Conservation (phyloP, 2,329 filamentous ascomycete species). For the Allantophomopsis lycopodina region DNA sequence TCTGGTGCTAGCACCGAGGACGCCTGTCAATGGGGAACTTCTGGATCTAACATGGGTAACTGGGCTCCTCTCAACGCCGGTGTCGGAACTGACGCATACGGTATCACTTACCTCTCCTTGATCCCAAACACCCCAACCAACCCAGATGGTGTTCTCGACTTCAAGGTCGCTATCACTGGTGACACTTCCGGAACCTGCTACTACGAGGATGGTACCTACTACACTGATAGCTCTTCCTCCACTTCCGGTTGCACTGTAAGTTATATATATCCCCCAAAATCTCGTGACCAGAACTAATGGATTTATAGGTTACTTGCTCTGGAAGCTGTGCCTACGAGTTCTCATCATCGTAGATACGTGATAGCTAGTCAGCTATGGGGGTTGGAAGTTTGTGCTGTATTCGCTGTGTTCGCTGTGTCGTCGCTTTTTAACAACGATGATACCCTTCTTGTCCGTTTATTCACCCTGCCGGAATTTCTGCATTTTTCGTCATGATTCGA, state of each 20-base stretch:
- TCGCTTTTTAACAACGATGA: no score
- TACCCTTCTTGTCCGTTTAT: no score
- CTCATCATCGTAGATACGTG: no score
- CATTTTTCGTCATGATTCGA: no score
- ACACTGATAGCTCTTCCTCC: conserved; percentile 13
- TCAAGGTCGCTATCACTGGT: conserved; percentile 64
- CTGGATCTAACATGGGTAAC: conserved; percentile 54
- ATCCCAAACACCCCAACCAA: conserved; percentile 75
- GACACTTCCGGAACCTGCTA: conserved; percentile 20
- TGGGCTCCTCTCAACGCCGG: conserved; percentile 80
- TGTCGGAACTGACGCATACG: conserved; percentile 51
- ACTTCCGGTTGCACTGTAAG: conserved; percentile 20
- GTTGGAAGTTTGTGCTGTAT: no score
- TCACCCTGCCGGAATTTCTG: no score
- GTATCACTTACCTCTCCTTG: conserved; percentile 67
- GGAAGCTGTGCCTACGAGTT: no score
- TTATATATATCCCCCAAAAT: conserved; percentile 2
- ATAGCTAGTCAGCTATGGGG: no score
- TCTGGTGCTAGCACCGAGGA: conserved; percentile 50
- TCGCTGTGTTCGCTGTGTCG: no score
- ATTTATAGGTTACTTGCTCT: conserved; percentile 7
- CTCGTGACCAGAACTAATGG: conserved; percentile 5
- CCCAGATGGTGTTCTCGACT: conserved; percentile 49
- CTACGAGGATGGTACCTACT: conserved; percentile 15
- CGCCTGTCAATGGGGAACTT: conserved; percentile 64